Conservation (phyloP, 306 rosid genomes). For the Vachellia collinsii region DNA sequence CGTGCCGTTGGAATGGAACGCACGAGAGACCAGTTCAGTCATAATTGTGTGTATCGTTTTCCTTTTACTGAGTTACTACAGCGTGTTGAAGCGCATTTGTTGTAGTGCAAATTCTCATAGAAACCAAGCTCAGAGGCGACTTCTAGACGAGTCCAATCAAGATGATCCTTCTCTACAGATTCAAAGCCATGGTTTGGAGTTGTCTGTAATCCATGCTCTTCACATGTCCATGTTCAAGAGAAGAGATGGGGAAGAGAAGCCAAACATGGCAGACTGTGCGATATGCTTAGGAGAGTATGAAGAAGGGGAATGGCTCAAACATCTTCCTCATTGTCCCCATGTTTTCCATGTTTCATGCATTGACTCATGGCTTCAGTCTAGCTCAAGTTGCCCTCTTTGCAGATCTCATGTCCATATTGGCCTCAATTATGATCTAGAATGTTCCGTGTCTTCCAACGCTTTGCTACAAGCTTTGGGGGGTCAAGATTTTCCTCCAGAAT, state of each 20-base stretch:
- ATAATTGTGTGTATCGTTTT: conserved; percentile 10
- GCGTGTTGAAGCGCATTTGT: conserved; percentile 21
- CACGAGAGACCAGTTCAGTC: not conserved
- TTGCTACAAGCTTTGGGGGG: conserved; percentile 22
- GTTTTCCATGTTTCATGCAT: conserved; percentile 62
- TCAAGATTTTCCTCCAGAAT: conserved; percentile 34
- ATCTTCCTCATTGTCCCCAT: conserved; percentile 50
- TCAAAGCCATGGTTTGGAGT: conserved; percentile 43
- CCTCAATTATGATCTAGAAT: not conserved
- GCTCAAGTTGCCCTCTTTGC: conserved; percentile 64
- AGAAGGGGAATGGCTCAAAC: conserved; percentile 56
- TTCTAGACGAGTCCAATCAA: not conserved
- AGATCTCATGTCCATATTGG: conserved; percentile 41
- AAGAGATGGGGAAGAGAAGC: conserved; percentile 22
- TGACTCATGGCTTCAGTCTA: conserved; percentile 52
- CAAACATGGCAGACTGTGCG: conserved; percentile 43
- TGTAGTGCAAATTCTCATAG: not conserved
- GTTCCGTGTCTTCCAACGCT: conserved; percentile 9
- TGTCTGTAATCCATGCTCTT: conserved; percentile 34
- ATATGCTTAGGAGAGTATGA: conserved; percentile 69
- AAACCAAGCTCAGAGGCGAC: conserved; percentile 10
- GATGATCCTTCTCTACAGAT: conserved; percentile 33
- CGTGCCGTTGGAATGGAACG: not conserved
- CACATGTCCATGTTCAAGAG: conserved; percentile 41
- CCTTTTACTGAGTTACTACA: conserved; percentile 34